Conservation (phyloP, 306 rosid species). For the Carpinus fangiana region DNA sequence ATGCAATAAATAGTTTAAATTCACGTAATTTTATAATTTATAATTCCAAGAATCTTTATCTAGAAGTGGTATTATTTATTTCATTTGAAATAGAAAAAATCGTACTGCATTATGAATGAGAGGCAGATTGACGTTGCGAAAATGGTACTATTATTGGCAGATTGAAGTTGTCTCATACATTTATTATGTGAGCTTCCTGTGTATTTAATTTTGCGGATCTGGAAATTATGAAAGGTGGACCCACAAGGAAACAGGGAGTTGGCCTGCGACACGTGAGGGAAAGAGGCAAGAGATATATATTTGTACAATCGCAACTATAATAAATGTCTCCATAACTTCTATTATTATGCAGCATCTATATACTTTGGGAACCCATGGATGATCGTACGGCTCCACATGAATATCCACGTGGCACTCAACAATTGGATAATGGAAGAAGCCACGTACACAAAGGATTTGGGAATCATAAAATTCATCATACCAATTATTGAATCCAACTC, state of each 20-base stretch:
- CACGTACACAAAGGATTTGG: not conserved
- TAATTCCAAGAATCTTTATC: too few species aligned
- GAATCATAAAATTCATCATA: constrained; percentile 16
- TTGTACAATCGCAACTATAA: not conserved
- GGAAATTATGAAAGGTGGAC: not conserved
- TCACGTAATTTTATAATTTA: too few species aligned
- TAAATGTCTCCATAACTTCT: not conserved
- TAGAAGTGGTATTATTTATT: too few species aligned
- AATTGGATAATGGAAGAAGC: constrained; percentile 9
- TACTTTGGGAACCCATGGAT: not conserved
- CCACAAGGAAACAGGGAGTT: not conserved
- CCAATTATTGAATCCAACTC: constrained; percentile 35
- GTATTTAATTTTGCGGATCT: too few species aligned
- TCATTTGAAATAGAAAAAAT: too few species aligned
- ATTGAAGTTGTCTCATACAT: too few species aligned
- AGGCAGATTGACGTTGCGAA: too few species aligned
- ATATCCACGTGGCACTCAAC: not conserved
- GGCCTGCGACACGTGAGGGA: not conserved
- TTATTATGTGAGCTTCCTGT: too few species aligned
- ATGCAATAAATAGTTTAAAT: too few species aligned
- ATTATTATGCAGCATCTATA: not conserved
- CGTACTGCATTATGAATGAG: too few species aligned
- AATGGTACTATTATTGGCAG: too few species aligned
- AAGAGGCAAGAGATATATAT: not conserved
- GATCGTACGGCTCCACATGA: not conserved